Conservation (phyloP, 2,329 filamentous ascomycete species). For the Fusarium odoratissimum region DNA sequence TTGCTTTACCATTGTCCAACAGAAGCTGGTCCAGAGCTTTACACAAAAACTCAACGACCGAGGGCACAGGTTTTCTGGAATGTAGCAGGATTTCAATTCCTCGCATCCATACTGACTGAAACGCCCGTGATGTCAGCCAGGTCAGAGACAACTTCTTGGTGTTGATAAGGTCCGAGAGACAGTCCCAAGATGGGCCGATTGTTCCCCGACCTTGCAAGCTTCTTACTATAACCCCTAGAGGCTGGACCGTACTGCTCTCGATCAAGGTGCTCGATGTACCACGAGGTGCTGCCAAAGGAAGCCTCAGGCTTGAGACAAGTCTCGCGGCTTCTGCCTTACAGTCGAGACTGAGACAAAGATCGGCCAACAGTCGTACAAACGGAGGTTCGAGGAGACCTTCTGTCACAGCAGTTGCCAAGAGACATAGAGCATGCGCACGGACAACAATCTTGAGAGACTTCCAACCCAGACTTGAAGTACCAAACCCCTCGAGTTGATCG, state of each 20-base stretch:
- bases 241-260: conserved; percentile 35
- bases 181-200: conserved; percentile 37
- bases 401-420: conserved; percentile 46
- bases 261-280: conserved; percentile 22
- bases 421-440: conserved; percentile 47
- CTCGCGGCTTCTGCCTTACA: conserved; percentile 46
- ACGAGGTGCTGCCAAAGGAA: conserved; percentile 29
- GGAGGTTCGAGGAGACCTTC: conserved; percentile 48
- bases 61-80: conserved; percentile 33
- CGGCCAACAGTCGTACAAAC: conserved; percentile 45
- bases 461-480: conserved; percentile 47
- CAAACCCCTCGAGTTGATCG: conserved; percentile 50
- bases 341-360: conserved; percentile 45
- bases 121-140: conserved; percentile 43
- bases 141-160: conserved; percentile 33
- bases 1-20: conserved; percentile 7
- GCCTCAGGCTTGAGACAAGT: conserved; percentile 37
- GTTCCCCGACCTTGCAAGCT: conserved; percentile 9
- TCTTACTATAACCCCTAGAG: conserved; percentile 38
- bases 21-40: conserved; percentile 42
- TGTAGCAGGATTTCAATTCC: conserved; percentile 43
- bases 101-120: conserved; percentile 43
- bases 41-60: conserved; percentile 40
- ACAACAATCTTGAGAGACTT: conserved; percentile 49
- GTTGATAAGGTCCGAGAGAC: conserved; percentile 38